Conservation (phyloP, 805 yeast genomes). For the Schwanniomyces polymorphus region DNA sequence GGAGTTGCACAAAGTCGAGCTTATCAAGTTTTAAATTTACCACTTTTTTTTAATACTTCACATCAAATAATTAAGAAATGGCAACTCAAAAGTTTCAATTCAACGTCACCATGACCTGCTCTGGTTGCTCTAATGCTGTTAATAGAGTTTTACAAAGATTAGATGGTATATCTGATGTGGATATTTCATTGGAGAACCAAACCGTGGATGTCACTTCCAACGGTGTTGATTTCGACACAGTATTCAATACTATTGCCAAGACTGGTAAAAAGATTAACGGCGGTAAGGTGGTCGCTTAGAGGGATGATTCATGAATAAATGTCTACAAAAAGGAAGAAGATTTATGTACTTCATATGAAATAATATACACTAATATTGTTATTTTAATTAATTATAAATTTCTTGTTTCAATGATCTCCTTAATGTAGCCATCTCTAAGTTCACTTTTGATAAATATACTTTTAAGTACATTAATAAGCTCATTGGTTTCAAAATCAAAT, state of each 20-base stretch:
- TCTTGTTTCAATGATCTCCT: constrained; percentile 48
- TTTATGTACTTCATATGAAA: not conserved
- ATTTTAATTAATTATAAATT: constrained; percentile 5
- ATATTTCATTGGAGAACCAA: constrained; percentile 78
- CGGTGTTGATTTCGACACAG: constrained; percentile 66
- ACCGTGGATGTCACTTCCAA: constrained; percentile 74
- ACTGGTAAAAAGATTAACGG: constrained; percentile 83
- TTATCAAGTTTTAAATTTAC: not conserved
- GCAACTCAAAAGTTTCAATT: constrained; percentile 65
- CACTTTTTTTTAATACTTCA: not conserved
- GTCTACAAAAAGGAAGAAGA: not conserved
- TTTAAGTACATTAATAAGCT: constrained; percentile 40
- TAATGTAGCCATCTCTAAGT: constrained; percentile 41
- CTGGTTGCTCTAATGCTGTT: constrained; percentile 87
- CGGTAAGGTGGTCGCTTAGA: constrained; percentile 46
- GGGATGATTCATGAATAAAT: no score
- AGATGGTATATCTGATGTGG: constrained; percentile 71
- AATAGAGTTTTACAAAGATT: constrained; percentile 68
- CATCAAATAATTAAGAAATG: constrained; percentile 25
- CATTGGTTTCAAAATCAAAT: constrained; percentile 48
- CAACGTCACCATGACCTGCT: constrained; percentile 83
- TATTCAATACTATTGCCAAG: constrained; percentile 78
- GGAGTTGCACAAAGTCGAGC: not conserved
- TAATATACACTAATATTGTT: not conserved
- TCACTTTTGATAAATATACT: constrained; percentile 49